Evolutionary conservation across 495 filamentous ascomycete species (phyloP).

Genomic region (Friedmanniomyces endolithicus): DNA sequence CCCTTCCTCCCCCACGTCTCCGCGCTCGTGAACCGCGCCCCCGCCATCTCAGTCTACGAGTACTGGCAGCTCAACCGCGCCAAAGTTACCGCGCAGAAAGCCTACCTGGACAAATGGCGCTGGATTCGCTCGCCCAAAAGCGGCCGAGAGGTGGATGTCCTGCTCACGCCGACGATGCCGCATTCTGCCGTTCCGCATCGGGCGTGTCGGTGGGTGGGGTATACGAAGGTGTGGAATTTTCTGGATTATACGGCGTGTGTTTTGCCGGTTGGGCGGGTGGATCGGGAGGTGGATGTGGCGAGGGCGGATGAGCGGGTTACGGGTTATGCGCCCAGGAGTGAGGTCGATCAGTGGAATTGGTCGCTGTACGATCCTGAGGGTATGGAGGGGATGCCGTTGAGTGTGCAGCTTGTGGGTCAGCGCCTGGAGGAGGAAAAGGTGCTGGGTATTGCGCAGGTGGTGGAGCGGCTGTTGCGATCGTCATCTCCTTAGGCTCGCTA

Average conservation of each 20-base stretch:
- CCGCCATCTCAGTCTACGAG: slow-evolving; percentile 41
- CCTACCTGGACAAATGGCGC: slow-evolving; percentile 47
- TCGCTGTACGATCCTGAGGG: slow-evolving; percentile 19
- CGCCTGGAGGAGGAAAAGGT: slow-evolving; percentile 28
- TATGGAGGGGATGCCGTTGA: slow-evolving; percentile 22
- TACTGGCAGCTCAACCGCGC: slow-evolving; percentile 47
- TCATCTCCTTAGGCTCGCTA: neutral
- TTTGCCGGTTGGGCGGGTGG: slow-evolving; percentile 20
- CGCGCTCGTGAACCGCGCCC: slow-evolving; percentile 24
- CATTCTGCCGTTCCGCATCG: slow-evolving; percentile 27
- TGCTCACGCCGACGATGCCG: slow-evolving; percentile 25
- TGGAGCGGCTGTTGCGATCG: slow-evolving; percentile 27
- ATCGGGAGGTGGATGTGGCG: slow-evolving; percentile 13
- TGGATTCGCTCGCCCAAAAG: slow-evolving; percentile 20
- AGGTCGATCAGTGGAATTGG: slow-evolving; percentile 28
- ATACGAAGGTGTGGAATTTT: slow-evolving; percentile 27
- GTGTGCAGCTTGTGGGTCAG: slow-evolving; percentile 23
- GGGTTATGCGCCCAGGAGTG: slow-evolving; percentile 22
- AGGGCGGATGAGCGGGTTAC: neutral
- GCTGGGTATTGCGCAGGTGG: slow-evolving; percentile 31
- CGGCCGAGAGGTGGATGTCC: slow-evolving; percentile 26
- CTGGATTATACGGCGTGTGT: slow-evolving; percentile 25
- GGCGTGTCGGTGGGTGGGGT: slow-evolving; percentile 26
- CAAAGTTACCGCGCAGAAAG: slow-evolving; percentile 40
- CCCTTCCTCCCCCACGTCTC: slow-evolving; percentile 43